These are phyloP conservation scores for Pyrus bretschneideri DNA, from an alignment of 306 rosid genomes.

Conservation along the genomic window DNA sequence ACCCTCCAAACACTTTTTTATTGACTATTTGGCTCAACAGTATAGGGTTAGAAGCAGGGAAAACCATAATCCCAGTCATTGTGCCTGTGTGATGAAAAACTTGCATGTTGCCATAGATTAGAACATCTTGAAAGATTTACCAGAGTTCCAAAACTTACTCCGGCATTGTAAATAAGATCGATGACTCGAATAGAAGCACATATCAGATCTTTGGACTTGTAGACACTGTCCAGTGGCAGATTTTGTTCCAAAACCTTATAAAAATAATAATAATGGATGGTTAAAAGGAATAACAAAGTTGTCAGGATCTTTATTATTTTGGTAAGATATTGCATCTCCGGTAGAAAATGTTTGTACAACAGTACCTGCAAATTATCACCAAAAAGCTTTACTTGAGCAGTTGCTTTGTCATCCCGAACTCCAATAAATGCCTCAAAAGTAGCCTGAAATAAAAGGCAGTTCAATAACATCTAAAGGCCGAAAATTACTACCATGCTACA, in stretches of 20 bases:
- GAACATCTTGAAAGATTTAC: background rate
- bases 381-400: conserved; percentile 79
- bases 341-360: conserved; percentile 9
- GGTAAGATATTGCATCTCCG: background rate
- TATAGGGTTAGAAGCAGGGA: background rate
- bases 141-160: conserved; percentile 49
- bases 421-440: conserved; percentile 92
- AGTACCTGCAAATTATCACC: conserved; percentile 87
- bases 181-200: conserved; percentile 92
- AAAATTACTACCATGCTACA: background rate
- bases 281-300: background rate
- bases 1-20: background rate
- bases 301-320: background rate
- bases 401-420: conserved; percentile 78
- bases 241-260: conserved; percentile 79
- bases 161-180: conserved; percentile 77
- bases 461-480: background rate
- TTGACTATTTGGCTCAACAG: too few species aligned
- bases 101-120: background rate
- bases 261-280: conserved; percentile 5
- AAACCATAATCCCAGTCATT: background rate
- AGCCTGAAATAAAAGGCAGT: conserved; percentile 45
- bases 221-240: conserved; percentile 78
- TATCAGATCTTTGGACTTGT: conserved; percentile 76
- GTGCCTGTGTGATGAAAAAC: background rate